These are phyloP conservation scores for Oemleria cerasiformis DNA, from an alignment of 306 rosid species.

Conservation along the genomic window DNA sequence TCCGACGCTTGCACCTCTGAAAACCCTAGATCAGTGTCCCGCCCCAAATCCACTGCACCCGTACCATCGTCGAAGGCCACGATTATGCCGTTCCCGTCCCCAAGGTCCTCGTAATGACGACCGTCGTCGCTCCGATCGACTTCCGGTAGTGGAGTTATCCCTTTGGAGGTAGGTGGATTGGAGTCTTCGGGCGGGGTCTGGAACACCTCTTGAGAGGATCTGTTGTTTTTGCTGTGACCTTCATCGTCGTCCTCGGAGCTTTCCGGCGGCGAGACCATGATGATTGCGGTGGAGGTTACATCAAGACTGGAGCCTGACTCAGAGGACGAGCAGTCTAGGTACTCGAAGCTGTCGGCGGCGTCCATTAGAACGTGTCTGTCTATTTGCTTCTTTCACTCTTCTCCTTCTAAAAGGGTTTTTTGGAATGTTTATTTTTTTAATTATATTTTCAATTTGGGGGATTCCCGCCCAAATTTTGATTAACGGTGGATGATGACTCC, in stretches of 20 bases:
- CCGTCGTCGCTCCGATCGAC: background rate
- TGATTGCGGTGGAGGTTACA: slow-evolving; percentile 17
- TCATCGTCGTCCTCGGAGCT: background rate
- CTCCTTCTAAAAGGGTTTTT: background rate
- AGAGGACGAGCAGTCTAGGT: background rate
- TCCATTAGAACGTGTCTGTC: background rate
- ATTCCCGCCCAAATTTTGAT: slow-evolving; percentile 27
- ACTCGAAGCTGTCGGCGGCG: background rate
- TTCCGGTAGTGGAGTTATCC: slow-evolving; percentile 9
- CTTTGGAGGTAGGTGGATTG: slow-evolving; percentile 21
- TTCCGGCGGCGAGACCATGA: slow-evolving; percentile 37
- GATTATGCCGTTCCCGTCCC: background rate
- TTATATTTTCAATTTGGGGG: background rate
- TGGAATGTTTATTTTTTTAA: background rate
- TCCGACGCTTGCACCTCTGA: slow-evolving; percentile 1
- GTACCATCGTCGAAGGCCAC: slow-evolving; percentile 6
- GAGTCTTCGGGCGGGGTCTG: slow-evolving; percentile 54
- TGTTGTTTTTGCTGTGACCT: background rate
- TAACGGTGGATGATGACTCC: slow-evolving; percentile 13
- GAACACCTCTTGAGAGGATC: slow-evolving; percentile 37
- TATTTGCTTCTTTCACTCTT: background rate
- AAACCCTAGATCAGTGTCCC: slow-evolving; percentile 39
- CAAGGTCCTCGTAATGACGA: background rate
- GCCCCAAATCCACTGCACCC: slow-evolving; percentile 28
- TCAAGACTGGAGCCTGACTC: background rate